A percentile compares a stretch with the other conserved stretches of the same genome.
These are phyloP conservation scores for Cupressus sempervirens DNA, from an alignment of 75 land plant genomes.

Conservation along the genomic window DNA sequence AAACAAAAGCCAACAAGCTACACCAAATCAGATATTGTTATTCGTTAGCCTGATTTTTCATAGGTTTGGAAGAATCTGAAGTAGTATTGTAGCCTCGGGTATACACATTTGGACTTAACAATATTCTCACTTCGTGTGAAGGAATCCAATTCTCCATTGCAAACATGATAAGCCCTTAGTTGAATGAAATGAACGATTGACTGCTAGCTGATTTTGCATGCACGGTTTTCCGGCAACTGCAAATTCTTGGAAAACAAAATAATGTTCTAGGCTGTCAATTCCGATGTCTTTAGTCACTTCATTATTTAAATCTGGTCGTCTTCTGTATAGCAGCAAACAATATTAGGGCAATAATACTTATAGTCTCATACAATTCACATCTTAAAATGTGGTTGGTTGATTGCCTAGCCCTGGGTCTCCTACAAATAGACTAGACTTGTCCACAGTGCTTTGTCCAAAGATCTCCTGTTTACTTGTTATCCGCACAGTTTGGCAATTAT, in stretches of 20 bases:
- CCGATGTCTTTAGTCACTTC: background rate
- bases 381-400: background rate
- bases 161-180: background rate
- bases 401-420: background rate
- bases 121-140: too few relatives aligned
- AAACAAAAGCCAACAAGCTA: background rate
- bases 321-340: background rate
- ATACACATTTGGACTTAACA: background rate
- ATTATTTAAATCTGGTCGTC: background rate
- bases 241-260: background rate
- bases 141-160: too few relatives aligned
- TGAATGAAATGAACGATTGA: background rate
- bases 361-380: background rate
- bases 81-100: background rate
- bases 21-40: background rate
- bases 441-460: background rate
- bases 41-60: background rate
- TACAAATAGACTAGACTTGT: background rate
- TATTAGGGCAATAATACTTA: background rate
- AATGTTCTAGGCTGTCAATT: background rate
- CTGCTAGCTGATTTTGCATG: background rate
- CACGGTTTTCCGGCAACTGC: background rate
- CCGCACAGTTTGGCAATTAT: background rate
- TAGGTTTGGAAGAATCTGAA: background rate
- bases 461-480: too few relatives aligned